phyloP scores from a whole-genome alignment of 176 grass and related monocot species.

The Triticum timopheevii region DNA sequence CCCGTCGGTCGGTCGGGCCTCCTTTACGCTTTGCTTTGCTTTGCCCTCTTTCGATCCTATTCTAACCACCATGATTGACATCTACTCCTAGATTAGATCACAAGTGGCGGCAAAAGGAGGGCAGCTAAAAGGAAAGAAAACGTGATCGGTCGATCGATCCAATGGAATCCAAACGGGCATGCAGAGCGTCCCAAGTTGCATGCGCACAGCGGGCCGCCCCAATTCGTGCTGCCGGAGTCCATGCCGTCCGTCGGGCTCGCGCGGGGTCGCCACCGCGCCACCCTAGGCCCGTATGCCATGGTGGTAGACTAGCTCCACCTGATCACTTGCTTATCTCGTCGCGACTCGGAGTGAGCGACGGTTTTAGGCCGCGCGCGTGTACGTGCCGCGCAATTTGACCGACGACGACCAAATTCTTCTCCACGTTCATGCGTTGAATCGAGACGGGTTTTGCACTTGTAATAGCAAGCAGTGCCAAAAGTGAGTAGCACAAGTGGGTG shows the following conservation, averaged over 20 bases:
- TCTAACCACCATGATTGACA: neutral
- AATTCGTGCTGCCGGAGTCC: neutral
- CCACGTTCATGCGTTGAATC: slow-evolving; percentile 9
- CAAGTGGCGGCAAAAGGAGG: neutral
- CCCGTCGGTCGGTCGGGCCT: neutral
- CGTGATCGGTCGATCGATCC: neutral
- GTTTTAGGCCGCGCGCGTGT: too few species aligned
- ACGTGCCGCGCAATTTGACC: neutral
- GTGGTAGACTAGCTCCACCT: too few species aligned
- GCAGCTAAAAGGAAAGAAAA: neutral
- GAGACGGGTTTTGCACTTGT: neutral
- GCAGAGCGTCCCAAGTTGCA: neutral
- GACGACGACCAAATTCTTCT: neutral
- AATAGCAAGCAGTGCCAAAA: too few species aligned
- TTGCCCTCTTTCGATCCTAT: neutral
- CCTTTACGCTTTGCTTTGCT: neutral
- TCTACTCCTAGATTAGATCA: neutral
- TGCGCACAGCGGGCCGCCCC: neutral
- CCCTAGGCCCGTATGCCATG: too few species aligned
- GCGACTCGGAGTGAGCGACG: neutral
- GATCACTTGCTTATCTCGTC: too few species aligned
- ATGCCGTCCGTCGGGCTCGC: too few species aligned
- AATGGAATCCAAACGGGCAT: neutral
- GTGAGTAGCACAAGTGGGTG: too few species aligned
- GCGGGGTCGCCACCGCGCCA: too few species aligned